Base-by-base conservation (phyloP, 192 early-diverging fungal species). In the Spinellus fusiger region DNA sequence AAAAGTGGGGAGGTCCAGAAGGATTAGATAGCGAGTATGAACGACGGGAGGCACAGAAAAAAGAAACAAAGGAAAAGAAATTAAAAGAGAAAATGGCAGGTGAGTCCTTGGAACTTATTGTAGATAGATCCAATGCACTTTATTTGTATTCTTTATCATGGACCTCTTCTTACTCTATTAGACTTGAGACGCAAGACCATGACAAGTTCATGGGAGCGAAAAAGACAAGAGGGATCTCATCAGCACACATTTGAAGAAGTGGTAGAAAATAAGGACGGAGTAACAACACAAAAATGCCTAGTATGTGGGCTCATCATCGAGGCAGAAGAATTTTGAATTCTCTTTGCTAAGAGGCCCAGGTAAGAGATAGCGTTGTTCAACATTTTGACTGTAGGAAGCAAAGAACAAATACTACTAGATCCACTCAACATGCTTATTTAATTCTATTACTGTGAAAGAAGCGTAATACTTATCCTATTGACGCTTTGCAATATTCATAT, bases 1-100 rank as follows among this genome's bases (percentile, higher is more conserved):
- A 91, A 44, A 98, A 98, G 66, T 99, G 95, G 94, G 92, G 90
- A 16, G 76, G 85, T 8, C 73, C 87, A 13, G 91, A 96, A 56
- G 84, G 70, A 5, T 74, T 99, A 23, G 97, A 99, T 74, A 63
- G 74, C 25, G 95, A 96, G 71, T 98, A 89, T 76, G 90, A 92
- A 49, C 77, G 78, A 20, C 74, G 96, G 4, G 82, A 85, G 49
- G 63, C 74, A 18, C 86, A 91, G 28, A 96, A 95, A 70, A 86
- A 86, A 49, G 69, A 73, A 15, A 82, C 85, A 48, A 94, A 96
- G 54, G 92, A 93, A 48, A 84, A 85, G 54, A 91, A 92, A 65
- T 93, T 90, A 68, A 84, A 88, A 61, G 77, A 78, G 23, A 91
- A 91, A 28, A 64, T 98, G 15, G 73, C 73, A 40, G 82, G 88